These are phyloP conservation scores for Podaxis pistillaris DNA, from an alignment of 768 basidiomycete species.

Conservation along the genomic window DNA sequence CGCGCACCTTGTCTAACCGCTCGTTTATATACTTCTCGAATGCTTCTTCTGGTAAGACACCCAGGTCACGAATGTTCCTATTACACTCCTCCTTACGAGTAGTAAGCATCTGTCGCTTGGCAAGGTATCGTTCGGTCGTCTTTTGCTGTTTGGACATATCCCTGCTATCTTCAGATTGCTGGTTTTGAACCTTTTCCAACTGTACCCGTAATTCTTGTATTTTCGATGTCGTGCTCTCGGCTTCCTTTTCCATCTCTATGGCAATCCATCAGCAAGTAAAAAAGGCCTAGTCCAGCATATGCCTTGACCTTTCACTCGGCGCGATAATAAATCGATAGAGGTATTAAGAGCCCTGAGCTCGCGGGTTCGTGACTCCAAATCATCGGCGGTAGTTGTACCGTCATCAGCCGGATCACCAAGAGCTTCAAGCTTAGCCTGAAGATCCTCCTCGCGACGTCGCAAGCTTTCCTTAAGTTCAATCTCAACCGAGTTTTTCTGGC, in stretches of 20 bases:
- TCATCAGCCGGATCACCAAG: constrained; percentile 65
- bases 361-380: constrained; percentile 63
- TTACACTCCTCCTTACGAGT: constrained; percentile 92
- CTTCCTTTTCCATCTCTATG: constrained; percentile 69
- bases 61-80: constrained; percentile 92
- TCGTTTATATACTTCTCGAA: constrained; percentile 92
- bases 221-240: constrained; percentile 57
- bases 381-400: constrained; percentile 51
- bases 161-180: constrained; percentile 85
- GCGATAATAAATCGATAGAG: constrained; percentile 63
- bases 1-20: constrained; percentile 79
- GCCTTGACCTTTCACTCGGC: constrained; percentile 56
- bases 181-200: constrained; percentile 74
- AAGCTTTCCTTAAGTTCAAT: constrained; percentile 93
- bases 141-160: constrained; percentile 91
- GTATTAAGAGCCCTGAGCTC: constrained; percentile 69
- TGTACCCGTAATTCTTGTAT: constrained; percentile 65
- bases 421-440: constrained; percentile 72
- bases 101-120: constrained; percentile 84
- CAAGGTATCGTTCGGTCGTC: constrained; percentile 90
- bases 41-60: constrained; percentile 95
- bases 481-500: constrained; percentile 77
- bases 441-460: constrained; percentile 73
- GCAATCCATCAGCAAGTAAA: not conserved
- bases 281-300: not conserved